Evolutionary conservation across 78 protist species (phyloP), one percentile per base, ranked within the genome.

Genomic region (Dictyostelium citrinum): DNA sequence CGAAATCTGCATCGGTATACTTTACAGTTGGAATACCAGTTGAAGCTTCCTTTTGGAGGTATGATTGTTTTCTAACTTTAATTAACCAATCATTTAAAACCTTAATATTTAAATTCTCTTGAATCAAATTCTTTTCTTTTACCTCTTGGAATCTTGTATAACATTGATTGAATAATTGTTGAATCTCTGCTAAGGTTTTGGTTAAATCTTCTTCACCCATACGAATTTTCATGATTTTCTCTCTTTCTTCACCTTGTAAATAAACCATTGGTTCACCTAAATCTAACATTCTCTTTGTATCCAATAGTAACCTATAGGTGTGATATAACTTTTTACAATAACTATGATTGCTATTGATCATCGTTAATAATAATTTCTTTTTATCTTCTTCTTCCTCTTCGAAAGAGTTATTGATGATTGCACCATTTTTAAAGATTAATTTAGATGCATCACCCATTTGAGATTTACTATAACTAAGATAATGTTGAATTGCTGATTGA

Each of bases 311-410:
- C 8, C 93, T 16, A 61, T 77, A 24, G n/a, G 93, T 88, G 33
- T 88, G 93, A 88, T 88, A 88, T 5, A 88, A 20, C 35, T 88
- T 88, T 55, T 88, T 88, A 49, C 31, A 22, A 39, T 81, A 77
- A 20, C 49, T 64, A 31, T 88, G 93, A 67, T 88, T 88, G 74
- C 81, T 88, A 46, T 74, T 88, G 3, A 85, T 24, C 77, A 70
- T 70, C 3, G 35, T 16, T 22, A 33, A 45, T 16, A 27, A 6
- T 3, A 49, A 7, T 35, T 43, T 46, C 35, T 78, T 78, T 35
- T 58, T n/a, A 20, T 49, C 55, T 22, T 29, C 74, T 29, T 64
- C 14, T 22, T 27, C 27, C 22, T 58, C 75, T 12, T 79, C 58
- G n/a, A n/a, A n/a, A n/a, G n/a, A n/a, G n/a, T n/a, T n/a, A n/a